Percentiles rank a stretch among this genome's conserved stretches.
Evolutionary conservation across 1,139 yeast genomes (phyloP).

Genomic region (Eremothecium sinecaudum): DNA sequence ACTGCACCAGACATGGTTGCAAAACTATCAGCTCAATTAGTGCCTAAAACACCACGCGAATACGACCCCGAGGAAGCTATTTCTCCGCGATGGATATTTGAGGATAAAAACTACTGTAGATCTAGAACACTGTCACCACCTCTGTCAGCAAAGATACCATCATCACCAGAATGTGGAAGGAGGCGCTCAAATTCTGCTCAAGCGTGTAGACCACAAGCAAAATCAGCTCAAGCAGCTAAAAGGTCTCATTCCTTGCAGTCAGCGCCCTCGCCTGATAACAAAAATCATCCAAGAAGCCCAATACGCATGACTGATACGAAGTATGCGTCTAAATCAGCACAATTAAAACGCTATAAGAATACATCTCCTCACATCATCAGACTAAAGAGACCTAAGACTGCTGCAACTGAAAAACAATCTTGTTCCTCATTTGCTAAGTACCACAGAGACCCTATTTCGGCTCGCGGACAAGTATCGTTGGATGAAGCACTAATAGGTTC

Average conservation of each 20-base stretch:
- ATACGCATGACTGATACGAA: too few species aligned
- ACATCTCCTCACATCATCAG: too few species aligned
- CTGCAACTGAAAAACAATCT: too few species aligned
- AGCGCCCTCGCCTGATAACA: slow-evolving; percentile 11
- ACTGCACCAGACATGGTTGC: background rate
- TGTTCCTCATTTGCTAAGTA: background rate
- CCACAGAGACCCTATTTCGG: background rate
- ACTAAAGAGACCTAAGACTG: too few species aligned
- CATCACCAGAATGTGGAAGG: slow-evolving; percentile 9
- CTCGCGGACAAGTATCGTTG: background rate
- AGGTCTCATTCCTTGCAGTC: slow-evolving; percentile 28
- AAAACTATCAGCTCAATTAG: background rate
- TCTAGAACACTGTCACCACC: too few species aligned
- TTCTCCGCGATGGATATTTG: background rate
- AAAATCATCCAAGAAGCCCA: background rate
- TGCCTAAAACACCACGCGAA: background rate
- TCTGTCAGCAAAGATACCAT: background rate
- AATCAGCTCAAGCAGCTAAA: background rate
- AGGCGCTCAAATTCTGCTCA: slow-evolving; percentile 29
- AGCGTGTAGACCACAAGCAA: slow-evolving; percentile 9
- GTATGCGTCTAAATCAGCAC: too few species aligned
- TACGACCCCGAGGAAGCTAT: background rate
- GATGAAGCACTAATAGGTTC: background rate
- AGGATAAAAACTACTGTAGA: too few species aligned
- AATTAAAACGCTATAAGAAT: too few species aligned